Base-by-base conservation (phyloP, 805 yeast species). In the Komagataella pastoris region DNA sequence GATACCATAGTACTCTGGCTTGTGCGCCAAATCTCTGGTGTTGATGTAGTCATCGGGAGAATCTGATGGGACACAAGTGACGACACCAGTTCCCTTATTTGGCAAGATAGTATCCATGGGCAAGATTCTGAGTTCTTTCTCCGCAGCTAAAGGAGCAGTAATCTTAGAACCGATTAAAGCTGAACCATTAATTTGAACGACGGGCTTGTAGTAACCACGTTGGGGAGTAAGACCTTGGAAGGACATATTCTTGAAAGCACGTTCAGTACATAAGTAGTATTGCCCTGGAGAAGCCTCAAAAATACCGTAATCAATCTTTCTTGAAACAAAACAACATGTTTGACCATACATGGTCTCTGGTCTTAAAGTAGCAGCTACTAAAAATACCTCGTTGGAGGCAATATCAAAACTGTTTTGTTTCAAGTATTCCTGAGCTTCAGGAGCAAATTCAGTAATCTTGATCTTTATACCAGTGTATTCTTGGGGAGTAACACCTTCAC, bases 331-430 rank as follows among this genome's bases (percentile, higher is more conserved):
- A 77, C 97, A 90, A 76, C 96, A 88, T 4, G 97, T 88, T 75
- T 93, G 98, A 57, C 97, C 98, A 64, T 90, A 90, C 97, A 93
- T 88, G 59, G 99, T 93, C 73, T 93, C 99, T 36, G 99, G 97
- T 73, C 99, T 83, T 64, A 93, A 80, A 59, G 99, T 93, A 24
- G 98, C 98, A 54, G 99, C 99, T 49, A 93, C 88, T 55, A 93
- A 74, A 71, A 66, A 88, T 24, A 89, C 74, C 59, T 82, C 85
- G 72, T 86, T 88, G 54, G 69, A 72, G 23, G 65, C 58, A 24
- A 70, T 53, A 53, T 73, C 75, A 50, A 80, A 71, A 44, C 71
- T 70, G 52, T 77, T 72, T 51, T 72, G 73, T 48, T 74, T 71
- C 51, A 84, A 73, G 45, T 72, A 65, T 59, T 77, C 76, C 46